These are phyloP conservation scores for Colletotrichum spaethianum DNA, from an alignment of 2,329 filamentous ascomycete genomes.

Conservation along the genomic window DNA sequence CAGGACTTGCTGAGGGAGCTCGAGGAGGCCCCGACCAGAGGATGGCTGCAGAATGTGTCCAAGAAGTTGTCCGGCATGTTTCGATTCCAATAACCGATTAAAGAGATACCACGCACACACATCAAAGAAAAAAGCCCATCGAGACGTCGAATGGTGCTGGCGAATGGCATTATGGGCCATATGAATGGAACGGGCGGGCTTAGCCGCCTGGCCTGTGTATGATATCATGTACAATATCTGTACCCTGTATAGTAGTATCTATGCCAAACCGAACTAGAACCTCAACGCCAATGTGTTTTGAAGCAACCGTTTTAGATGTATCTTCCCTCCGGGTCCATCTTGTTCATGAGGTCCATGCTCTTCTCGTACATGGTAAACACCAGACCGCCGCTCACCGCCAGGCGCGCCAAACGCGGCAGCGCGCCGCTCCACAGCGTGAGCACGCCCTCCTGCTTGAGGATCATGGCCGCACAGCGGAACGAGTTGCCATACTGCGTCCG, in stretches of 20 bases:
- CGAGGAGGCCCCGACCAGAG: slow-evolving; percentile 72
- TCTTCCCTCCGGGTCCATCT: slow-evolving; percentile 83
- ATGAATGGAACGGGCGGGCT: background rate
- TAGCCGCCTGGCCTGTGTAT: slow-evolving; percentile 28
- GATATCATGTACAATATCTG: slow-evolving; percentile 42
- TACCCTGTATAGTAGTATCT: slow-evolving; percentile 39
- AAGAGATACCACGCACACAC: background rate
- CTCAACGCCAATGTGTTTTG: slow-evolving; percentile 26
- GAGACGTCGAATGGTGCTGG: background rate
- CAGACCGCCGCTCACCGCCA: slow-evolving; percentile 94
- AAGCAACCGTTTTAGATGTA: slow-evolving; percentile 74
- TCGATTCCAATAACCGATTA: slow-evolving; percentile 62
- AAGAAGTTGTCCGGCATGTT: slow-evolving; percentile 73
- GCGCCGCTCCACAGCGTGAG: slow-evolving; percentile 96
- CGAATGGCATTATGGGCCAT: background rate
- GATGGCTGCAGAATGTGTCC: slow-evolving; percentile 65
- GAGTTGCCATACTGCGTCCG: slow-evolving; percentile 87
- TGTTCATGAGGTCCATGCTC: slow-evolving; percentile 89
- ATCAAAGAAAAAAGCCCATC: background rate
- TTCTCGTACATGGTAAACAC: slow-evolving; percentile 99
- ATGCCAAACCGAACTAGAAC: slow-evolving; percentile 35
- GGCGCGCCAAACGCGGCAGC: slow-evolving; percentile 83
- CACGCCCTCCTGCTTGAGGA: slow-evolving; percentile 90
- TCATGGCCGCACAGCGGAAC: slow-evolving; percentile 83
- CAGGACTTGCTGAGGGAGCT: slow-evolving; percentile 73